Base-by-base conservation (phyloP, 2,329 filamentous ascomycete species). In the Zymoseptoria tritici region DNA sequence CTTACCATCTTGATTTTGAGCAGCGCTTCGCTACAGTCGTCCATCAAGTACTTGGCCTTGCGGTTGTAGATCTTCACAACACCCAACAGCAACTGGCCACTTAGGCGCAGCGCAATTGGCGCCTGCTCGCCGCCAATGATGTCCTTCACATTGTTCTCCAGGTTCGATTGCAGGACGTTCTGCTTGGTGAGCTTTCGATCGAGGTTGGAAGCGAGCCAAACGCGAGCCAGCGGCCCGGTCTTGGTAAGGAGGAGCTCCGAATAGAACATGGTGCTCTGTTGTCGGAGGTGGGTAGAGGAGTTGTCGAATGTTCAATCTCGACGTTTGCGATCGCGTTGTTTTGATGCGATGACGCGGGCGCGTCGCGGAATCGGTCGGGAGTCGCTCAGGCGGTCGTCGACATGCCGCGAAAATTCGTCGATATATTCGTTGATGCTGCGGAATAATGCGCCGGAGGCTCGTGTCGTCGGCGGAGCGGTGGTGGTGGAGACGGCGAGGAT, bases 111-210 rank as follows among this genome's bases (percentile, higher is more conserved):
- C 29, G 94, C 94, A 84, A 99, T 93, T 29, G 94, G 94, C 50
- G 93, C 94, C 77, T 96, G 91, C 65, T 88, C 90, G 54, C 91
- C 90, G 60, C 90, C 90, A 67, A 97, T 94, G 75, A 99, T 99
- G 67, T 91, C 91, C 75, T 91, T 89, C 66, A 99, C 92, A 76
- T 92, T 96, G 78, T 91, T 90, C 70, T 93, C 89, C 68, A 99
- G 89, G 78, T 96, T 95, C 61, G 92, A 93, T 73, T 96, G 91
- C 65, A 99, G 76, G 67, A 97, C 94, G 71, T 97, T 91, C 64
- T 91, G 91, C 79, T 99, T 99, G 68, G 92, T 96, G 62, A 99
- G 86, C 80, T 97, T 99, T 81, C 93, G 91, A 83, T 97, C 94
- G 66, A 97, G 83, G 77, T 97, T 99, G 79, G 94, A 91, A 31